Evolutionary conservation across 2,329 filamentous ascomycete genomes (phyloP), one percentile per base, ranked within the genome.

Genomic region (Colletotrichum euphorbiae): DNA sequence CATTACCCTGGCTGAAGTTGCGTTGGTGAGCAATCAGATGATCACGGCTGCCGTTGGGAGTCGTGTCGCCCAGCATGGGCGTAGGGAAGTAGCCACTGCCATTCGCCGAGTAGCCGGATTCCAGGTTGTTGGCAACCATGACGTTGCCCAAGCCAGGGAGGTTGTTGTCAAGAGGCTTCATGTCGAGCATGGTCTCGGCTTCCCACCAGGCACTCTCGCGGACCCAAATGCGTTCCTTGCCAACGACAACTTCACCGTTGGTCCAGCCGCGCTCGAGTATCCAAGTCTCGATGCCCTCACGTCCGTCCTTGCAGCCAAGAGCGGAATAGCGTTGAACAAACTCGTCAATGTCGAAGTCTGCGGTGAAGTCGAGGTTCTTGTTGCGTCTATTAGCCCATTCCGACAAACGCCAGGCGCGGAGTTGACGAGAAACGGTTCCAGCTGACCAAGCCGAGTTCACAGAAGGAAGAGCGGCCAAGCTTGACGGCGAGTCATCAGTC

Each of bases 331-430:
- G 90, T 73, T 91, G 89, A 19, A 90, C 87, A 74, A 99, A 98
- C 77, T 99, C 96, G 15, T 97, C 93, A 5, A 94, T 83, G 74
- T 99, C 96, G 73, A 98, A 99, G 75, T 99, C 96, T 1, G 94
- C 93, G 0, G 96, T 99, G 79, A 97, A 99, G 77, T 99, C 96
- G 2, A 98, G 88, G 74, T 91, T 90, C 77, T 93, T 93, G 77
- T 94, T 97, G 56, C 96, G 89, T 63, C 95, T 90, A 76, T 98
- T 99, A 1, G 94, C 93, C 96, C 96, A 99, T 78, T 99, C 96
- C 0, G 96, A 92, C 15, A 99, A 84, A 74, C 96, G 89, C 95
- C 96, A 99, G 3, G 94, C 89, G 17, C 96, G 92, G 17, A 99
- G 87, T 78, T 99, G 96, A 66, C 94, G 91, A 2, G 96, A 99